Evolutionary conservation across 2,329 filamentous ascomycete genomes (phyloP), one percentile per base, ranked within the genome.

Genomic region (Botrytis aclada): DNA sequence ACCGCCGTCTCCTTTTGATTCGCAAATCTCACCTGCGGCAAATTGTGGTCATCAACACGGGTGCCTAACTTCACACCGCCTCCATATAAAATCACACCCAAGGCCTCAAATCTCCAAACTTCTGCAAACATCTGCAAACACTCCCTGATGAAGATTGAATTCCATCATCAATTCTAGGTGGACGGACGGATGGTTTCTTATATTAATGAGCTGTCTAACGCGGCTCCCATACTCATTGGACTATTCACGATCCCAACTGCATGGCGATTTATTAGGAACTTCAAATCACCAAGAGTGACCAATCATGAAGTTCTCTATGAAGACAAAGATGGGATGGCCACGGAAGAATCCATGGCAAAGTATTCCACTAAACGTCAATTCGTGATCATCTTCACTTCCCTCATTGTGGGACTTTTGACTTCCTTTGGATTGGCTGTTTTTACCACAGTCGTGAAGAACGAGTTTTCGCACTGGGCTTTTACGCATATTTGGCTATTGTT

Each of bases 311-410:
- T 12, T 14, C 7, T 79, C 4, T 94, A 94, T 78, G 84, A 90
- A 76, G 92, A 94, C 79, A 82, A 85, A 73, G 92, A 94, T 81
- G 92, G 92, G 70, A 85, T 85, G 74, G 91, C 90, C 56, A 91
- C 88, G 0, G 85, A 87, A 65, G 89, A 91, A 78, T 88, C 89
- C 3, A 80, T 88, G 71, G 84, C 85, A 34, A 84, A 85, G 45
- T 93, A 90, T 79, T 91, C 90, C 45, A 87, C 88, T 77, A 87
- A 83, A 73, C 77, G 84, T 73, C 85, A 88, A 74, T 91, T 90
- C 78, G 74, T 83, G 14, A 80, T 84, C 43, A 83, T 92, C 61
- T 80, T 88, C 18, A 41, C 88, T 14, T 83, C 87, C 32, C 86
- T 88, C 0, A 72, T 83, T 14, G 73, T 84, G 41, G 90, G 89